Conservation (phyloP, 2,329 filamentous ascomycete genomes). For the Dendryphion nanum region DNA sequence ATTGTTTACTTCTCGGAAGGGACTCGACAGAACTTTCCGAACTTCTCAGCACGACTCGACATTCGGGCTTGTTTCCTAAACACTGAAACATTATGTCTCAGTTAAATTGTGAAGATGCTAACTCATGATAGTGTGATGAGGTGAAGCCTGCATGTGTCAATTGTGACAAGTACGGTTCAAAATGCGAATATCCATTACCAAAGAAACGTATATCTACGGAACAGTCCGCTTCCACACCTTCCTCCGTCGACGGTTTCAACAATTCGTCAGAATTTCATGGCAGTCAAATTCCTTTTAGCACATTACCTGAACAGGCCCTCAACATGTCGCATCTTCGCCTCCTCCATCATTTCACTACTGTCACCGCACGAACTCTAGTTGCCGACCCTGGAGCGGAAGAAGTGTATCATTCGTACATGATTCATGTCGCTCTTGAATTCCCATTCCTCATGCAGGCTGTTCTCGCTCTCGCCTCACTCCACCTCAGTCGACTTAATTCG, state of each 20-base stretch:
- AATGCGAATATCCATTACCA: constrained; percentile 24
- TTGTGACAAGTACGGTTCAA: constrained; percentile 29
- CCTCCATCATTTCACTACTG: constrained; percentile 31
- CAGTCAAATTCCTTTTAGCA: constrained; percentile 4
- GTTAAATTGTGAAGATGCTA: not conserved
- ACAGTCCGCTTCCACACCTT: constrained; percentile 12
- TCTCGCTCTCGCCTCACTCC: constrained; percentile 45
- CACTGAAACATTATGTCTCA: not conserved
- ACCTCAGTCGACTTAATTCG: constrained; percentile 39
- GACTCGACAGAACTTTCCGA: constrained; percentile 2
- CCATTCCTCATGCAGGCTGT: constrained; percentile 46
- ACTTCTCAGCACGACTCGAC: constrained; percentile 1
- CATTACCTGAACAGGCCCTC: constrained; percentile 1
- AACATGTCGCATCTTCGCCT: constrained; percentile 28
- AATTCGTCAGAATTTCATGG: too few relatives aligned
- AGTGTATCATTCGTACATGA: constrained; percentile 20
- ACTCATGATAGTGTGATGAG: constrained; percentile 26
- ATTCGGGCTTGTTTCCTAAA: constrained; percentile 2
- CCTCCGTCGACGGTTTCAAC: constrained; percentile 14
- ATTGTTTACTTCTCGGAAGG: not conserved
- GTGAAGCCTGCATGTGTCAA: constrained; percentile 28
- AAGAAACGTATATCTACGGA: constrained; percentile 17
- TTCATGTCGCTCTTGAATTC: constrained; percentile 39
- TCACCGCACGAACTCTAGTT: constrained; percentile 24
- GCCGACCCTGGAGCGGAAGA: constrained; percentile 15